Evolutionary conservation across 2,329 filamentous ascomycete species (phyloP).

Genomic region (Diaporthe citriasiana): DNA sequence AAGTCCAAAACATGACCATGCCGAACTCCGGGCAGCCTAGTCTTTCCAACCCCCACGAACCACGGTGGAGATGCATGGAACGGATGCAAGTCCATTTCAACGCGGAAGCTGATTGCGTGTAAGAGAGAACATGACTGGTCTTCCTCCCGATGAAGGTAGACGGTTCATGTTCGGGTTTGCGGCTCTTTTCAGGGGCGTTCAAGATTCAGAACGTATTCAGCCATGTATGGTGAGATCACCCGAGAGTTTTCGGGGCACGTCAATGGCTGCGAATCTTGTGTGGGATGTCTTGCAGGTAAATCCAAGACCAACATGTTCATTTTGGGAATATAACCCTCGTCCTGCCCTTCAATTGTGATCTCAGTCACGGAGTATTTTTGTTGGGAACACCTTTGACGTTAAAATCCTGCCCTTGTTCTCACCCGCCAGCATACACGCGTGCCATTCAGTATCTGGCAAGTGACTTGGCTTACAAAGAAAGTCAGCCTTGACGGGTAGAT

Average conservation of each 20-base stretch:
- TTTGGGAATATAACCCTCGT: neutral
- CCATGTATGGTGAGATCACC: slow-evolving; percentile 2
- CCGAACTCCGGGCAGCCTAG: neutral
- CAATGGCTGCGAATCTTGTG: neutral
- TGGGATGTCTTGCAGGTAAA: too few relatives aligned
- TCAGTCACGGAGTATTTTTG: neutral
- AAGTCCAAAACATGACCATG: neutral
- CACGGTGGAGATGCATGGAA: neutral
- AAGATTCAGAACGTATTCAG: neutral
- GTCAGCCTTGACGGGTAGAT: neutral
- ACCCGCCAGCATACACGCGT: too few relatives aligned
- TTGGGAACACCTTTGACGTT: neutral
- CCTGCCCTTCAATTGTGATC: neutral
- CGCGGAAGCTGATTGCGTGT: neutral
- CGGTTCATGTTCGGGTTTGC: neutral
- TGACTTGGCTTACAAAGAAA: neutral
- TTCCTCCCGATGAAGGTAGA: neutral
- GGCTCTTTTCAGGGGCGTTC: slow-evolving; percentile 1
- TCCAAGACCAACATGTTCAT: accelerated
- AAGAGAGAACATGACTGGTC: neutral
- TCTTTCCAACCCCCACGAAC: neutral
- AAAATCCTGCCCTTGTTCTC: neutral
- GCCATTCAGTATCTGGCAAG: neutral
- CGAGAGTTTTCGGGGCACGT: slow-evolving; percentile 6
- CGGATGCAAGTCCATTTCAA: neutral